Conservation (phyloP, 2,329 filamentous ascomycete species). For the Lomentospora prolificans region DNA sequence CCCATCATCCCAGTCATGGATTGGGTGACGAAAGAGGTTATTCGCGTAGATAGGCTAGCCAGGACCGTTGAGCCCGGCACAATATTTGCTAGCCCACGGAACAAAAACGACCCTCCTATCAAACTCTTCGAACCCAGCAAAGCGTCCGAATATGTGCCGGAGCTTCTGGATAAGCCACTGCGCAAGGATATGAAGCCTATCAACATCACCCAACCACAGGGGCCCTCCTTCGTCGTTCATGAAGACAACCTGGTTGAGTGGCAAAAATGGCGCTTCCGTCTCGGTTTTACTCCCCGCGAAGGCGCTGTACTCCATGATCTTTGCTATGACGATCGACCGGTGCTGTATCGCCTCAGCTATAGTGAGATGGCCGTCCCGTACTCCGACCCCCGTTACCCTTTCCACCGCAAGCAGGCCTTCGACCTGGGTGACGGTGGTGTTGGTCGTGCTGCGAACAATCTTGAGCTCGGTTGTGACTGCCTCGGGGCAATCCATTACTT, state of each 20-base stretch:
- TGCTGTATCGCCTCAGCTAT: conserved; percentile 58
- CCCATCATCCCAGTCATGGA: conserved; percentile 51
- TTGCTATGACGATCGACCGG: conserved; percentile 52
- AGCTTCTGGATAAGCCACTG: conserved; percentile 36
- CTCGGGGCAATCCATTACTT: conserved; percentile 59
- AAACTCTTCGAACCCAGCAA: conserved; percentile 33
- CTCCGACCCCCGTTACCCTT: conserved; percentile 54
- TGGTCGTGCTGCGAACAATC: conserved; percentile 57
- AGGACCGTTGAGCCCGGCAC: conserved; percentile 34
- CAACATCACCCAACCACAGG: conserved; percentile 61
- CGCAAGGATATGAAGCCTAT: conserved; percentile 55
- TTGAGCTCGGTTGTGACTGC: conserved; percentile 60
- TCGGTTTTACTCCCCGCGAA: conserved; percentile 61
- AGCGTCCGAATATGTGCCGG: conserved; percentile 37
- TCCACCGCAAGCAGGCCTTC: conserved; percentile 61
- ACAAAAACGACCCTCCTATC: conserved; percentile 20
- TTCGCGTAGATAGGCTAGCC: conserved; percentile 48
- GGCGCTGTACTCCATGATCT: conserved; percentile 63
- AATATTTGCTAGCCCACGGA: neutral
- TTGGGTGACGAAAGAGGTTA: conserved; percentile 39
- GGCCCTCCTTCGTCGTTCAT: conserved; percentile 53
- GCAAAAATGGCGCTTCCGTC: conserved; percentile 61
- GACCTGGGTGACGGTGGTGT: conserved; percentile 62
- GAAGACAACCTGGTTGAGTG: conserved; percentile 40
- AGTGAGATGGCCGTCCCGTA: conserved; percentile 65